A percentile compares a stretch with the other conserved stretches of the same genome.
phyloP scores from a whole-genome alignment of 441 rosid species.

The Croton laevigatus region DNA sequence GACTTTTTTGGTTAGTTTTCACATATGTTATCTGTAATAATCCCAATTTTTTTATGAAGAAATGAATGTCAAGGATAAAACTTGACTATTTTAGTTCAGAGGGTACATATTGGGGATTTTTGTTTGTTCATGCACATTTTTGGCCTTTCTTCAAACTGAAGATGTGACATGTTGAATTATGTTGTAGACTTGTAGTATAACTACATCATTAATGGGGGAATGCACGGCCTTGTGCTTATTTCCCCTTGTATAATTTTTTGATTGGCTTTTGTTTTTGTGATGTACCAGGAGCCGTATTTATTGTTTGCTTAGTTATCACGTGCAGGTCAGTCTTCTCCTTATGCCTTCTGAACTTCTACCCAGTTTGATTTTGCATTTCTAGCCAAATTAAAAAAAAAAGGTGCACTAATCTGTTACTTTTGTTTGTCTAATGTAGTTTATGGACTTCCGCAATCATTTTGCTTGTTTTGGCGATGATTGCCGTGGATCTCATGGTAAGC shows the following conservation, averaged over 20 bases:
- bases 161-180: background rate
- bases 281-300: conserved; percentile 76
- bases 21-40: too few species aligned
- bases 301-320: conserved; percentile 82
- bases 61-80: too few species aligned
- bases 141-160: background rate
- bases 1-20: background rate
- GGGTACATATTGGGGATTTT: background rate
- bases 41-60: too few species aligned
- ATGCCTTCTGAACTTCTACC: conserved; percentile 7
- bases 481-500: conserved; percentile 84
- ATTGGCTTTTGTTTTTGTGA: conserved; percentile 22
- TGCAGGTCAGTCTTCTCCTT: conserved; percentile 60
- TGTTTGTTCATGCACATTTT: background rate
- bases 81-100: background rate
- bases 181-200: background rate
- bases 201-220: background rate
- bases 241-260: conserved; percentile 2
- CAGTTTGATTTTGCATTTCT: conserved; percentile 1
- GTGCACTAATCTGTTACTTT: conserved; percentile 10
- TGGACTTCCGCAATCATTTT: conserved; percentile 93
- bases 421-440: conserved; percentile 47
- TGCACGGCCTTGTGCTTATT: background rate
- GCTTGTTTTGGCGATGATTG: conserved; percentile 81
- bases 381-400: background rate